Evolutionary conservation across 2,329 filamentous ascomycete species (phyloP), one percentile per base, ranked within the genome.

Genomic region (Grosmannia serpens): DNA sequence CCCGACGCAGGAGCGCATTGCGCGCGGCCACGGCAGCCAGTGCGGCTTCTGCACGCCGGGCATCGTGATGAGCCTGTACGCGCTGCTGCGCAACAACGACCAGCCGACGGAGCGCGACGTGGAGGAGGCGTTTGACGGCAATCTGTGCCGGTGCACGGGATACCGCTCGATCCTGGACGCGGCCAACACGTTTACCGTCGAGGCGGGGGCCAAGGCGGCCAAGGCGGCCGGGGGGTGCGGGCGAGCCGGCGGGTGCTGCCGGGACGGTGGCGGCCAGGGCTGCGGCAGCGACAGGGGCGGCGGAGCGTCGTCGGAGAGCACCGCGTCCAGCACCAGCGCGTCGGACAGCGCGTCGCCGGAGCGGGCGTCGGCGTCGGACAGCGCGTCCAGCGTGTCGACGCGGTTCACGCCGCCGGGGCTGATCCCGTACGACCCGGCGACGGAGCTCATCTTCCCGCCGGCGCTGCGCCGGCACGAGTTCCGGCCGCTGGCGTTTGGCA

Each of bases 51-150:
- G 94, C 68, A 97, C 94, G 0, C 94, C 94, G 5, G 94, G 94
- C 2, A 97, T 99, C 67, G 91, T 97, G 62, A 97, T 97, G 89
- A 96, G 91, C 70, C 73, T 97, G 58, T 99, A 99, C 71, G 94
- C 94, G 7, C 78, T 97, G 51, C 77, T 99, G 35, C 82, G 94
- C 60, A 97, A 97, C 67, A 88, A 91, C 64, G 78, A 85, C 4
- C 78, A 79, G 24, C 91, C 92, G 0, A 85, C 84, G 3, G 84
- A 92, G 67, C 83, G 89, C 64, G 89, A 95, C 33, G 81, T 97
- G 38, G 94, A 99, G 71, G 94, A 97, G 73, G 91, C 92, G 0
- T 97, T 97, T 67, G 94, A 99, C 70, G 94, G 94, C 0, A 99
- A 99, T 64, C 75, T 97, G 31, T 99, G 94, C 69, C 83, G 94